Conservation (phyloP, 2,329 filamentous ascomycete species). For the Akanthomyces muscarius region DNA sequence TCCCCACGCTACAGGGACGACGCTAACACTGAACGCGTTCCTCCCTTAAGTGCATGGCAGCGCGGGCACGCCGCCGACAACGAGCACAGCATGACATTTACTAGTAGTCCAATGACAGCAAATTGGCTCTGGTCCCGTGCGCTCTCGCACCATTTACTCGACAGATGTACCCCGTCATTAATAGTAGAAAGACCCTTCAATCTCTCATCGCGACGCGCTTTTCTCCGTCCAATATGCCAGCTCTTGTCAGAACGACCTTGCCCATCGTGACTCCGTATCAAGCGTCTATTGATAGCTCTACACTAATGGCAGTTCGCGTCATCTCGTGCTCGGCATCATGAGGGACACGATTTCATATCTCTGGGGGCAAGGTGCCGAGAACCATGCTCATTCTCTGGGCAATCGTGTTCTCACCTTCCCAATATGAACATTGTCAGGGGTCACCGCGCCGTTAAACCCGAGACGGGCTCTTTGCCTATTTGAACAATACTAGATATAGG, state of each 20-base stretch:
- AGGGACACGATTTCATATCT: background rate
- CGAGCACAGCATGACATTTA: background rate
- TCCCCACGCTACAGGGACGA: background rate
- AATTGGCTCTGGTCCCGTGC: background rate
- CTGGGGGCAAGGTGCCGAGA: background rate
- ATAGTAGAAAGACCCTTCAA: background rate
- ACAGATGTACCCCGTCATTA: background rate
- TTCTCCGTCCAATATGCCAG: background rate
- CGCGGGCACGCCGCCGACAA: background rate
- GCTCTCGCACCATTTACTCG: background rate
- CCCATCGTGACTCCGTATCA: slow-evolving; percentile 3
- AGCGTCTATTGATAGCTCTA: background rate
- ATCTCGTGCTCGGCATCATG: slow-evolving; percentile 11
- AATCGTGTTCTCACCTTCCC: background rate
- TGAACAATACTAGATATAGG: background rate
- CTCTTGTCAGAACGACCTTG: background rate
- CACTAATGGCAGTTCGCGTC: background rate
- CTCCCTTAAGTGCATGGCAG: background rate
- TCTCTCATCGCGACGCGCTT: background rate
- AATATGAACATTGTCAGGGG: background rate
- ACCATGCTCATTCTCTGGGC: background rate
- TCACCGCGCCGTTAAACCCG: background rate
- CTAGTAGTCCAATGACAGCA: background rate
- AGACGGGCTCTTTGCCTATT: slow-evolving; percentile 1
- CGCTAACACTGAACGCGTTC: background rate